Percentiles rank a stretch among this genome's conserved stretches.
Conservation (phyloP, 345 rosid genomes). For the Populus tremula region DNA sequence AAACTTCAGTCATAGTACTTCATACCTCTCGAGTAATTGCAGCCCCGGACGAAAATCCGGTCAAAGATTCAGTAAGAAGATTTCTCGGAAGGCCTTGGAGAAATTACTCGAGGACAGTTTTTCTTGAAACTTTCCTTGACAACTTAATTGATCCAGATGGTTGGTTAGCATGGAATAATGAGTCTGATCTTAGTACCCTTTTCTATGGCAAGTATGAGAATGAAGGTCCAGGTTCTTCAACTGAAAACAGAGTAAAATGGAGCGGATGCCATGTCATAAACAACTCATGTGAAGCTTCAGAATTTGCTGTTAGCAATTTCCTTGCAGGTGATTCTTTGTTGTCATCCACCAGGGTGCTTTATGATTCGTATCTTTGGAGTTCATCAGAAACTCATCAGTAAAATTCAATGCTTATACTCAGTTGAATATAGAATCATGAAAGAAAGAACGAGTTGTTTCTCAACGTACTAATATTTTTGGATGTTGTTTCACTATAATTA, state of each 20-base stretch:
- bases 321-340: not conserved
- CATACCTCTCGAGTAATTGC: constrained; percentile 22
- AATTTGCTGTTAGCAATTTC: not conserved
- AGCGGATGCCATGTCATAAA: constrained; percentile 3
- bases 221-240: constrained; percentile 12
- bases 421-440: no score
- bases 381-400: no score
- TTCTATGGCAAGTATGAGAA: constrained; percentile 15
- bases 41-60: constrained; percentile 7
- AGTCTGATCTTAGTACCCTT: constrained; percentile 1
- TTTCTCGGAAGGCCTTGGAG: constrained; percentile 34
- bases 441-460: no score
- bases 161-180: constrained; percentile 10
- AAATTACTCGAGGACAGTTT: constrained; percentile 11
- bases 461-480: no score
- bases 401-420: no score
- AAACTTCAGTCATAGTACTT: constrained; percentile 20
- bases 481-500: no score
- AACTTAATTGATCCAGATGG: constrained; percentile 10
- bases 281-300: not conserved
- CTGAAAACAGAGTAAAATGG: constrained; percentile 9
- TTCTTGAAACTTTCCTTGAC: constrained; percentile 2
- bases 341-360: not conserved
- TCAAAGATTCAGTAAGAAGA: not conserved
- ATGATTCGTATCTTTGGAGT: no score